phyloP scores from a whole-genome alignment of 257 asterid genomes.

The Solanum virginianum region DNA sequence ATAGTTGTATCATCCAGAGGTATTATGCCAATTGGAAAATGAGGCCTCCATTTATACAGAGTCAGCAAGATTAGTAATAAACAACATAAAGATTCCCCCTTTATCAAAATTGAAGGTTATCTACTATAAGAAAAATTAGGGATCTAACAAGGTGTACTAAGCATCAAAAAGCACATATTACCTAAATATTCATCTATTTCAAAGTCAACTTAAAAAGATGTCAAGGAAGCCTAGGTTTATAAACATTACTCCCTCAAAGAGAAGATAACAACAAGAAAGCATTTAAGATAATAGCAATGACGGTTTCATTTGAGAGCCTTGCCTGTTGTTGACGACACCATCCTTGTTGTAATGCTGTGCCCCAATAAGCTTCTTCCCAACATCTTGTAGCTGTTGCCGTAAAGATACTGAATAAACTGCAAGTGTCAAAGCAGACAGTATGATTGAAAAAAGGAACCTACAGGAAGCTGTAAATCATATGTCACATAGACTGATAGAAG shows the following conservation, averaged over 20 bases:
- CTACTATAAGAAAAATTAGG: not conserved
- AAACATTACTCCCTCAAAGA: not conserved
- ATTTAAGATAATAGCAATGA: not conserved
- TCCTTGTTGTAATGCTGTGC: constrained; percentile 98
- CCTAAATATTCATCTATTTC: not conserved
- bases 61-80: not conserved
- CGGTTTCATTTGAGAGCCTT: constrained; percentile 7
- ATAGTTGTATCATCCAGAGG: not conserved
- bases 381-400: constrained; percentile 90
- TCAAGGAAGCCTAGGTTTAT: not conserved
- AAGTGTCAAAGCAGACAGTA: constrained; percentile 14
- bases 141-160: not conserved
- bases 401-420: constrained; percentile 89
- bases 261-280: not conserved
- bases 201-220: not conserved
- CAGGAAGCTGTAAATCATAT: not conserved
- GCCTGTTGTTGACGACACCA: constrained; percentile 78
- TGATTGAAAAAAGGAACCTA: not conserved
- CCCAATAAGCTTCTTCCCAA: constrained; percentile 97
- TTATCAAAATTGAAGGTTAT: not conserved
- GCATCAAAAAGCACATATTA: not conserved
- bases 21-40: not conserved
- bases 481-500: not conserved
- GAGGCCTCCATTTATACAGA: not conserved
- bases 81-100: not conserved